Evolutionary conservation across 768 basidiomycete species (phyloP).

Genomic region (Leccinum broughii): DNA sequence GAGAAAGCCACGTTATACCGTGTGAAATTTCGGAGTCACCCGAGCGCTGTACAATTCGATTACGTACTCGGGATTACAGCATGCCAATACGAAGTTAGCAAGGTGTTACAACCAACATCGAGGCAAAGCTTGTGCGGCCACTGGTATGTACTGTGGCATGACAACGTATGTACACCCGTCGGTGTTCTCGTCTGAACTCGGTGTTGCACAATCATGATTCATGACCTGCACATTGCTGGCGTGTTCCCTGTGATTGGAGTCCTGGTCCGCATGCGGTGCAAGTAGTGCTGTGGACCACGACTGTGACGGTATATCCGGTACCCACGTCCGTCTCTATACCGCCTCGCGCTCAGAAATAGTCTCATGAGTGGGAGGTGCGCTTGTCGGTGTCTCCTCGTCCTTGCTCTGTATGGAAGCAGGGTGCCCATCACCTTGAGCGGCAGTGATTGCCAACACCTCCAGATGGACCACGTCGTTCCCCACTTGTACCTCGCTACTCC

Average conservation of each 20-base stretch:
- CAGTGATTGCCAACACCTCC: neutral
- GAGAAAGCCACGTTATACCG: too few relatives aligned
- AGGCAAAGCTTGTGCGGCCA: too few relatives aligned
- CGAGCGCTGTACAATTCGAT: neutral
- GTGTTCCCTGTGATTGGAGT: neutral
- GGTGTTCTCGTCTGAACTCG: neutral
- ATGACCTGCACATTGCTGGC: neutral
- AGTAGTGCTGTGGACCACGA: neutral
- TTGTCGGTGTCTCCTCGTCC: slow-evolving; percentile 2
- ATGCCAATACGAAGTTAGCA: too few relatives aligned
- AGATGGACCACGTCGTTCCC: neutral
- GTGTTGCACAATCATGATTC: neutral
- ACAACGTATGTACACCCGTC: neutral
- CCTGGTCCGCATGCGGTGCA: neutral
- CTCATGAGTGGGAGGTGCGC: neutral
- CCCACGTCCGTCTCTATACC: slow-evolving; percentile 1
- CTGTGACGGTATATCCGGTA: neutral
- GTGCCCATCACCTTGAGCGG: neutral
- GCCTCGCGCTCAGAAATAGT: neutral
- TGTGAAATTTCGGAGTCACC: too few relatives aligned
- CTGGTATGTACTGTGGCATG: too few relatives aligned
- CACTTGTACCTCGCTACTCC: slow-evolving; percentile 1
- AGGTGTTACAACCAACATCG: too few relatives aligned
- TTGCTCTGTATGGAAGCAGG: neutral
- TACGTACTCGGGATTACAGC: too few relatives aligned